Base-by-base conservation (phyloP, 208 protist genomes). In the Vickermania ingenoplastis region DNA sequence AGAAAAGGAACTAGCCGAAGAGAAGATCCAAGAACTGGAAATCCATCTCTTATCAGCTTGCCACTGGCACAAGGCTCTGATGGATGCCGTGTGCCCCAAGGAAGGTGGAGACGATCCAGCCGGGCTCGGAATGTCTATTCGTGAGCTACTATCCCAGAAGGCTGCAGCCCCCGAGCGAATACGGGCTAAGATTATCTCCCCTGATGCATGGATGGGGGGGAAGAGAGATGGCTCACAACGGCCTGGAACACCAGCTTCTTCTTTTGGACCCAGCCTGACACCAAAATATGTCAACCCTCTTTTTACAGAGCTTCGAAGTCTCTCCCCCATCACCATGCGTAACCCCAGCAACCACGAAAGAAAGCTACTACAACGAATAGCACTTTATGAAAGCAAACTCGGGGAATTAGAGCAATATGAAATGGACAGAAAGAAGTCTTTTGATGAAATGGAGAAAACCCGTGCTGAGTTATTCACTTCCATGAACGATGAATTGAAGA, bases 401-500 rank as follows among this genome's bases (percentile, higher is more conserved):
- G 59, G 62, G 0, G 56, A 83, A 41, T 76, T 83, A 63, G 71
- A 83, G 57, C 57, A 58, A 0, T 83, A 73, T 62, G 84, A 88
- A 65, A 49, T 68, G 4, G 84, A 83, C 56, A 60, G 81, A n/a
- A 78, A 86, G 65, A 41, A 68, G 26, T 76, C 73, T 30, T 87
- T 87, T 64, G 71, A 81, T 55, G 76, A 89, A 49, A 89, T 89
- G 73, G 85, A 92, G 61, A 73, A 62, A 5, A 73, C 77, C 3
- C 75, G 86, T 2, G 83, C 83, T 0, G 82, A 89, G 63, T 71
- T 93, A 24, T 90, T 93, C 53, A 71, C 73, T 13, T 74, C 65
- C 25, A 90, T 93, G 82, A 90, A 93, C 45, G 60, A 53, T 22
- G 73, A 87, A 48, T 54, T 93, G 5, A 78, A 81, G 24, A 69